phyloP scores from a whole-genome alignment of 176 grass and related monocot genomes.

The Juncus inflexus region DNA sequence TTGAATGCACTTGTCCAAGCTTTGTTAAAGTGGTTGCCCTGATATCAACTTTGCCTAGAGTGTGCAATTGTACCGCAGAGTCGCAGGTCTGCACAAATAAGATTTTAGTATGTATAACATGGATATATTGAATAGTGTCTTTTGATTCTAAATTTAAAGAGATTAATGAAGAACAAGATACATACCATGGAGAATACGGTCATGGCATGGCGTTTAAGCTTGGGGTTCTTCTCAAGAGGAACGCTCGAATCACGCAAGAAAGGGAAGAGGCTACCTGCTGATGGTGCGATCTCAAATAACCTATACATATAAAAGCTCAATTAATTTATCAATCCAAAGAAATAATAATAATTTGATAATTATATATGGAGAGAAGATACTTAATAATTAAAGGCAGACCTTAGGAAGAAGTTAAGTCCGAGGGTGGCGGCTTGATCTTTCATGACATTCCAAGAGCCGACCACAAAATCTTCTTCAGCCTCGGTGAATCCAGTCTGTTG shows the following conservation, averaged over 20 bases:
- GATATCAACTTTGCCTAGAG: conserved; percentile 33
- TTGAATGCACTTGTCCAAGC: conserved; percentile 26
- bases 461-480: conserved; percentile 30
- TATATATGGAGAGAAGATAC: too few relatives aligned
- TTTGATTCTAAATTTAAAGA: neutral
- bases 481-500: conserved; percentile 25
- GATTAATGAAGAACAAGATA: neutral
- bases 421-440: conserved; percentile 29
- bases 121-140: neutral
- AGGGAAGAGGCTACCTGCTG: conserved; percentile 31
- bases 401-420: conserved; percentile 39
- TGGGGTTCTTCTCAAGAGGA: conserved; percentile 36
- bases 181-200: conserved; percentile 40
- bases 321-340: neutral
- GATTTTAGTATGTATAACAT: neutral
- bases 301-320: conserved; percentile 11
- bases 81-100: conserved; percentile 32
- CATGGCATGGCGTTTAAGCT: conserved; percentile 39
- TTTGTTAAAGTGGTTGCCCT: conserved; percentile 34
- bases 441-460: conserved; percentile 38
- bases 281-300: conserved; percentile 41
- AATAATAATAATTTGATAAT: too few relatives aligned
- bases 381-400: neutral
- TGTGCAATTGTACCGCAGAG: conserved; percentile 32
- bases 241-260: conserved; percentile 31